Evolutionary conservation across 306 rosid genomes (phyloP).

Genomic region (Prunus davidiana): DNA sequence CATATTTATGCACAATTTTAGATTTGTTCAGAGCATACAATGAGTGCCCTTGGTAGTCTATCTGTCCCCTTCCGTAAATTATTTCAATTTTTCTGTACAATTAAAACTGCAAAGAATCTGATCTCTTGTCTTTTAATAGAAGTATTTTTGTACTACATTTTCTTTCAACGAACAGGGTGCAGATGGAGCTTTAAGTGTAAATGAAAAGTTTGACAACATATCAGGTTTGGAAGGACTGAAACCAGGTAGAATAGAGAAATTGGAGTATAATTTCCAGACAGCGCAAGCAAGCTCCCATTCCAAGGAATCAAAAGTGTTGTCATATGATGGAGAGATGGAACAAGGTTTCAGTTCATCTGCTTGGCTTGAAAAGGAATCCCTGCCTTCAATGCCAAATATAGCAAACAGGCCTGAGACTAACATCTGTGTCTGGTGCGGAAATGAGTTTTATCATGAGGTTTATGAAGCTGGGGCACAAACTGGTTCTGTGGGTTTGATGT

Average conservation of each 20-base stretch:
- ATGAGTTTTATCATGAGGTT: constrained; percentile 25
- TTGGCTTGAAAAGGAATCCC: constrained; percentile 28
- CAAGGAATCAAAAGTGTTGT: constrained; percentile 22
- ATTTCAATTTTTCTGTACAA: not conserved
- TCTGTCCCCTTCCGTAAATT: not conserved
- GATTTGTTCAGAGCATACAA: not conserved
- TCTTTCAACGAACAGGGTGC: constrained; percentile 28
- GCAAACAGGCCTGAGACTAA: constrained; percentile 12
- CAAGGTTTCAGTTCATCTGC: constrained; percentile 23
- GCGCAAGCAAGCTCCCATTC: constrained; percentile 17
- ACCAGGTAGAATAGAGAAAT: constrained; percentile 5
- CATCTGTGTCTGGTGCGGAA: constrained; percentile 33
- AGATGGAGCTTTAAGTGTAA: constrained; percentile 7
- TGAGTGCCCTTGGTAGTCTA: not conserved
- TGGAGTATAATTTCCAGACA: constrained; percentile 15
- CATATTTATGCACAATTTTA: not conserved
- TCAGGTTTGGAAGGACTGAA: constrained; percentile 22
- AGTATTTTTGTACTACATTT: not conserved
- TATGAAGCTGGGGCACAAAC: constrained; percentile 19
- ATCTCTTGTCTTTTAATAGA: not conserved
- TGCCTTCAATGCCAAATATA: constrained; percentile 19
- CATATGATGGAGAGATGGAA: constrained; percentile 16
- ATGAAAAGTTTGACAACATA: constrained; percentile 13
- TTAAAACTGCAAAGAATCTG: constrained; percentile 2
- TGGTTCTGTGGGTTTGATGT: constrained; percentile 35